These are phyloP conservation scores for Kurtzmaniella fragi DNA, from an alignment of 805 yeast species.

Conservation along the genomic window DNA sequence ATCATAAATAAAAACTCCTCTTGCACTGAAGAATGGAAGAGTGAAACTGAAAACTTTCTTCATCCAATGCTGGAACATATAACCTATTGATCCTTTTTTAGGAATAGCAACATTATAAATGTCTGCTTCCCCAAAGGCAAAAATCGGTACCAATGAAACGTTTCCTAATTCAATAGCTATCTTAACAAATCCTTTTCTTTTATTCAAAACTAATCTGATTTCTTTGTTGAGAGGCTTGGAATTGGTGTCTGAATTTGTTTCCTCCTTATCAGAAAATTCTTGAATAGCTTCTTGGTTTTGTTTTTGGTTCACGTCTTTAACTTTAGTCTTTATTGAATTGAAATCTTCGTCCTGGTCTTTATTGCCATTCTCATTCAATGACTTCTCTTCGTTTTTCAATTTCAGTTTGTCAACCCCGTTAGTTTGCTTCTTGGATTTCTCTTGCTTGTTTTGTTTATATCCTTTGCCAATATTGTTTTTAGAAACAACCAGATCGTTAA, in stretches of 20 bases:
- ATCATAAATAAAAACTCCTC: conserved; percentile 90
- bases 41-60: conserved; percentile 77
- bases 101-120: conserved; percentile 42
- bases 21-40: conserved; percentile 82
- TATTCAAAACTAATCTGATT: conserved; percentile 65
- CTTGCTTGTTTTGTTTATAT: conserved; percentile 13
- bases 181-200: conserved; percentile 84
- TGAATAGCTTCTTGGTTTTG: conserved; percentile 1
- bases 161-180: conserved; percentile 79
- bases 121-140: conserved; percentile 86
- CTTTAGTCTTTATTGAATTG: neutral
- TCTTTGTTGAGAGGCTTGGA: conserved; percentile 26
- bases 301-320: neutral
- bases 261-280: neutral
- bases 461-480: conserved; percentile 32
- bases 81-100: conserved; percentile 38
- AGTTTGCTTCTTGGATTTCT: conserved; percentile 1
- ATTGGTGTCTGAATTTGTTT: conserved; percentile 38
- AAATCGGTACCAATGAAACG: conserved; percentile 76
- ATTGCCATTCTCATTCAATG: neutral
- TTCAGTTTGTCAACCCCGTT: conserved; percentile 7
- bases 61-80: conserved; percentile 64
- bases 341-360: neutral
- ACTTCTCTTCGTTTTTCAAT: conserved; percentile 2
- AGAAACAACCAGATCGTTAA: conserved; percentile 38